phyloP scores from a whole-genome alignment of 257 asterid species.

The Scutellaria baicalensis region DNA sequence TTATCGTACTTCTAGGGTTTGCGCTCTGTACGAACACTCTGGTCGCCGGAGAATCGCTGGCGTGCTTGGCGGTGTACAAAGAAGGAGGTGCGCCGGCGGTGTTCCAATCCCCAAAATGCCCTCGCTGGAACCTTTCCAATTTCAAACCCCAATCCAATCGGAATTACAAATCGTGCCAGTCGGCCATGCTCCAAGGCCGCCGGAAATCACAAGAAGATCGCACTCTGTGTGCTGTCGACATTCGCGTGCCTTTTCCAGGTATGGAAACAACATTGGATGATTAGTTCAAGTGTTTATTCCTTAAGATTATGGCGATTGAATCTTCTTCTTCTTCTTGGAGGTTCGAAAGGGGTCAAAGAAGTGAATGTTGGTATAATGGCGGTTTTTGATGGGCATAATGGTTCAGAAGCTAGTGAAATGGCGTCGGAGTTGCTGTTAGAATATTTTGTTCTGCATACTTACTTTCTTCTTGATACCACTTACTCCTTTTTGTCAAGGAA shows the following conservation, averaged over 20 bases:
- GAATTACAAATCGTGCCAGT: slow-evolving; percentile 43
- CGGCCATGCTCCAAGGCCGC: slow-evolving; percentile 80
- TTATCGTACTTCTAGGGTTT: slow-evolving; percentile 25
- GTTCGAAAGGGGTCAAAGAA: slow-evolving; percentile 59
- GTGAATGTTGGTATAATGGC: slow-evolving; percentile 79
- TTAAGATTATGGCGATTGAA: not conserved
- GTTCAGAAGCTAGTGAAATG: slow-evolving; percentile 92
- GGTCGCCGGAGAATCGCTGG: slow-evolving; percentile 63
- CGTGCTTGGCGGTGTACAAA: slow-evolving; percentile 73
- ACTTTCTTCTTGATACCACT: slow-evolving; percentile 79
- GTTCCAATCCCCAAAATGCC: slow-evolving; percentile 91
- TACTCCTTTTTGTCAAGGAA: slow-evolving; percentile 60
- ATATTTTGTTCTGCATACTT: slow-evolving; percentile 80
- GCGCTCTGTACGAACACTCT: slow-evolving; percentile 14
- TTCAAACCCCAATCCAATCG: slow-evolving; percentile 35
- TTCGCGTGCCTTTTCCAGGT: slow-evolving; percentile 87
- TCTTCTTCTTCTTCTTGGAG: slow-evolving; percentile 21
- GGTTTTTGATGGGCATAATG: slow-evolving; percentile 96
- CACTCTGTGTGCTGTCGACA: slow-evolving; percentile 58
- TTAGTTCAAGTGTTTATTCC: not conserved
- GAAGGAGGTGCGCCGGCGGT: slow-evolving; percentile 99
- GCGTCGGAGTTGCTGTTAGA: slow-evolving; percentile 71
- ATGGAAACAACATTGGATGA: not conserved
- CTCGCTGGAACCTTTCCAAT: slow-evolving; percentile 74
- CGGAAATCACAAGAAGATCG: slow-evolving; percentile 91